Evolutionary conservation across 345 rosid genomes (phyloP).

Genomic region (Lumnitzera littorea): DNA sequence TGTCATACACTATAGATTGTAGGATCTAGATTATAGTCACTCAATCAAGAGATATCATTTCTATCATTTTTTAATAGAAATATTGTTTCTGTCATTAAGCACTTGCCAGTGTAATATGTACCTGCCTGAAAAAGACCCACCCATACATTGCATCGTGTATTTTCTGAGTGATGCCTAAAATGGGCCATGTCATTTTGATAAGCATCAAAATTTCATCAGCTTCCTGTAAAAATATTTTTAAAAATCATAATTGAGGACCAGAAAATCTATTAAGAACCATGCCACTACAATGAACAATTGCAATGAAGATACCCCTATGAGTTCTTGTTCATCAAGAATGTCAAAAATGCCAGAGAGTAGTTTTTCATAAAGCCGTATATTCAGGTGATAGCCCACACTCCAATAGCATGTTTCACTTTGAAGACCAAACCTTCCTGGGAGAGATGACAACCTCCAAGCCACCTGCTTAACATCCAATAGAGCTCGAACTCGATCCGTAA

Average conservation of each 20-base stretch:
- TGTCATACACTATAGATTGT: no score
- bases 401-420: conserved; percentile 73
- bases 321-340: conserved; percentile 87
- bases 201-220: conserved; percentile 49
- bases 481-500: conserved; percentile 70
- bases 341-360: conserved; percentile 72
- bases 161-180: conserved; percentile 82
- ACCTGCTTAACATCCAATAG: conserved; percentile 61
- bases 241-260: conserved; percentile 11
- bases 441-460: conserved; percentile 51
- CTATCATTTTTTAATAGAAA: no score
- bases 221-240: conserved; percentile 38
- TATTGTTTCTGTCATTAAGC: no score
- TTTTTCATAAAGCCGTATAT: conserved; percentile 70
- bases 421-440: conserved; percentile 52
- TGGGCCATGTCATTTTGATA: conserved; percentile 73
- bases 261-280: conserved; percentile 1
- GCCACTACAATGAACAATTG: conserved; percentile 1
- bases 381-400: conserved; percentile 75
- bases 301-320: conserved; percentile 59
- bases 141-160: conserved; percentile 72
- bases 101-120: conserved; percentile 18
- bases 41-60: no score
- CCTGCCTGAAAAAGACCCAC: conserved; percentile 90
- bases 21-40: no score